Evolutionary conservation across 1,284 basidiomycete species (phyloP), one percentile per base, ranked within the genome.

Genomic region (Pyrrhoderma noxium): DNA sequence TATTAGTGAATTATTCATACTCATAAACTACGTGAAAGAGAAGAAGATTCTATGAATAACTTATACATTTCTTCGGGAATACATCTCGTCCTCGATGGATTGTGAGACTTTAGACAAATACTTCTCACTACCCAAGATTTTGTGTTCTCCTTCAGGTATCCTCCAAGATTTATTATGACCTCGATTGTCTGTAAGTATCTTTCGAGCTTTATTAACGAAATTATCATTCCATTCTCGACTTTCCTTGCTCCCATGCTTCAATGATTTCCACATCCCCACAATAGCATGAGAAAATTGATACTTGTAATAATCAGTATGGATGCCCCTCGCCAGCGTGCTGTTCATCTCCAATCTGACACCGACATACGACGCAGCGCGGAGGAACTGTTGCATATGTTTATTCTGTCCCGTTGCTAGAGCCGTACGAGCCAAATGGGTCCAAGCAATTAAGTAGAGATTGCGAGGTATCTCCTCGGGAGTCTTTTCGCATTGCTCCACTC

Each of bases 401-500:
- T 62, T 63, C 56, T 78, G 73, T 22, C 67, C 65, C 11, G 73
- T 74, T 11, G 67, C 68, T 39, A 76, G 57, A 19, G 85, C 80
- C 2, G 75, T 71, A 23, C 76, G 74, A 54, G 81, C 61, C 54
- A 88, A 63, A 42, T 65, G 66, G 21, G 74, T 74, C 64, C 81
- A 70, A 16, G 72, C 72, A 53, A 74, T 72, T 7, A 70, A 66
- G 43, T 73, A 70, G n/a, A 40, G 9, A 76, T 75, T 14, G 23
- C 14, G 25, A 49, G 31, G 48, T 14, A 25, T n/a, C 34, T 41
- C 27, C 43, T 21, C 19, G 13, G 27, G 22, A 8, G 16, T 13
- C 13, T 44, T 19, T n/a, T 11, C 21, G 13, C 16, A n/a, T 34
- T 8, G 27, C 45, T 21, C 39, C 36, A 40, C 37, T 16, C 16